Base-by-base conservation (phyloP, 768 basidiomycete species). In the Phaeolepiota aurea region DNA sequence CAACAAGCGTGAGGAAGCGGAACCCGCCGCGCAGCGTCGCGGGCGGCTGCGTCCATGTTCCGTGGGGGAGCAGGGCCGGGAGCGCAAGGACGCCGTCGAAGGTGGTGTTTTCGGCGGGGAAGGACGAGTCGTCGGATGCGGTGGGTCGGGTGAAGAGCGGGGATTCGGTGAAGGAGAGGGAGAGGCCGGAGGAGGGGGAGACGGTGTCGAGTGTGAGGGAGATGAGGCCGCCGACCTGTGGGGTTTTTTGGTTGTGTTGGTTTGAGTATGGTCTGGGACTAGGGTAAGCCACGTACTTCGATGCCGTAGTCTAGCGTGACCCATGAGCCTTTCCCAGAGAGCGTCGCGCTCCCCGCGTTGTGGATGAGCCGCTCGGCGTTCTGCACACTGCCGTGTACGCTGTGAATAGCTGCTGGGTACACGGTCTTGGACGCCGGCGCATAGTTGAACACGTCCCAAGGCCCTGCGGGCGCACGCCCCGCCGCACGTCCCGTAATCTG, bases 121-220 rank as follows among this genome's bases (percentile, higher is more conserved):
- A 68, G 9, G 65, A 68, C 4, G 72, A 74, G 50, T 77, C 76
- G 44, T 77, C 76, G 0, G 76, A 76, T 1, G 66, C 64, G 2
- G 57, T 55, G 1, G 75, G 71, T 13, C 71, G 64, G 21, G 78
- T 76, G 60, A 76, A 77, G 28, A 58, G 37, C 0, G 76, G 69
- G 0, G 76, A 78, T 45, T 79, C 76, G 1, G 74, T 74, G 62
- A 77, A 79, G 0, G 76, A 69, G 22, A 79, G 65, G 0, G 73
- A 65, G 7, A 76, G 52, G 0, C 65, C 46, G 0, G 73, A 62
- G 0, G 48, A 44, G 0, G 60, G 41, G 0, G 63, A 48, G 12
- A 59, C 46, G 9, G 54, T 45, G 39, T 62, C 54, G 32, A 77
- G 62, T 44, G 61, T 71, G 35, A 77, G 38, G 0, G 74, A 74